Conservation (phyloP, 2,329 filamentous ascomycete genomes). For the Hypoxylon sp. region DNA sequence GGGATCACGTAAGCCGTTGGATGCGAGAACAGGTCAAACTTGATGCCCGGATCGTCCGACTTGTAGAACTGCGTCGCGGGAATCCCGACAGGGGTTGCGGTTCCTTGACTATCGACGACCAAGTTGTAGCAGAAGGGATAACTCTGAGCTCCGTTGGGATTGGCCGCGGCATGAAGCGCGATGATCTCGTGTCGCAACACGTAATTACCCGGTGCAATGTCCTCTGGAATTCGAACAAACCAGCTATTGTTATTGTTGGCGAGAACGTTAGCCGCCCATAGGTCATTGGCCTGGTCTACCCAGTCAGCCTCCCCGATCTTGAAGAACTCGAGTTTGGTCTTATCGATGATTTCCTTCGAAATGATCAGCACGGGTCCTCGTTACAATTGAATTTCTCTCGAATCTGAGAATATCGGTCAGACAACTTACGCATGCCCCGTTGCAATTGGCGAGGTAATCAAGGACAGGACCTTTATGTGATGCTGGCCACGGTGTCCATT, state of each 20-base stretch:
- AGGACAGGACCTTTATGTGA: slow-evolving; percentile 39
- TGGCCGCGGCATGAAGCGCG: slow-evolving; percentile 58
- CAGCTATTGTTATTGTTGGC: slow-evolving; percentile 61
- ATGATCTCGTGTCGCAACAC: slow-evolving; percentile 65
- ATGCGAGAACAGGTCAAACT: slow-evolving; percentile 61
- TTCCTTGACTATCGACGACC: slow-evolving; percentile 60
- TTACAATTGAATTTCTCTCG: too few species aligned
- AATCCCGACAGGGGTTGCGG: slow-evolving; percentile 56
- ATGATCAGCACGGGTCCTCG: slow-evolving; percentile 6
- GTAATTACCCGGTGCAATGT: slow-evolving; percentile 60
- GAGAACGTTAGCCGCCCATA: slow-evolving; percentile 37
- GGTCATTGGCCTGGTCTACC: slow-evolving; percentile 30
- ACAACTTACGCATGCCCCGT: slow-evolving; percentile 27
- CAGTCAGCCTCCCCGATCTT: slow-evolving; percentile 35
- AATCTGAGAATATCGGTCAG: too few species aligned
- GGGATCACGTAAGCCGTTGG: slow-evolving; percentile 40
- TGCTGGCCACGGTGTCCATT: slow-evolving; percentile 44
- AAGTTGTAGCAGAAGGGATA: slow-evolving; percentile 65
- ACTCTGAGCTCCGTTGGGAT: slow-evolving; percentile 55
- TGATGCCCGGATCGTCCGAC: slow-evolving; percentile 60
- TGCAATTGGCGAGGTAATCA: slow-evolving; percentile 34
- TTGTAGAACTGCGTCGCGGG: slow-evolving; percentile 63
- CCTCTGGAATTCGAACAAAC: slow-evolving; percentile 58
- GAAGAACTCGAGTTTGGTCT: slow-evolving; percentile 37
- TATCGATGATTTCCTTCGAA: slow-evolving; percentile 31